Evolutionary conservation across 495 filamentous ascomycete genomes (phyloP).

Genomic region (Talaromyces wortmannii): DNA sequence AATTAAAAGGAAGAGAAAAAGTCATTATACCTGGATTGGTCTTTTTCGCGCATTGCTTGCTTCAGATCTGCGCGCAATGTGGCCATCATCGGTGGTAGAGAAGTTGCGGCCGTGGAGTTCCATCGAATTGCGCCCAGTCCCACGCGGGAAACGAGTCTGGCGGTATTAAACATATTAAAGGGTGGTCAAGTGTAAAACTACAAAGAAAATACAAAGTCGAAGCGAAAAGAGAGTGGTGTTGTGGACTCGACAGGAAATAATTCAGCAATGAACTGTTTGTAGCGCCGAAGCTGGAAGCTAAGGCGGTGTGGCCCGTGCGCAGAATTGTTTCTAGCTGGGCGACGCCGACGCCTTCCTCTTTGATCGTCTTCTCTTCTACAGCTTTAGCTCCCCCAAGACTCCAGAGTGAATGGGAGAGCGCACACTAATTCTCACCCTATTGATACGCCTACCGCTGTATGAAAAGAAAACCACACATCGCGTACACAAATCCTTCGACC

Average conservation of each 20-base stretch:
- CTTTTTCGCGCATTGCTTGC: conserved; percentile 54
- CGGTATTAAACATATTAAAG: conserved; percentile 18
- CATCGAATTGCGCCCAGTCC: conserved; percentile 26
- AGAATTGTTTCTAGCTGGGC: conserved; percentile 23
- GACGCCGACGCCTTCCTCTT: not conserved
- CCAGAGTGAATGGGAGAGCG: conserved; percentile 2
- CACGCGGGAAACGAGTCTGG: conserved; percentile 18
- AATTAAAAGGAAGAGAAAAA: not conserved
- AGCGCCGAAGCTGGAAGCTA: not conserved
- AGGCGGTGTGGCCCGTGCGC: conserved; percentile 18
- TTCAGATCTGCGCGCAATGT: conserved; percentile 54
- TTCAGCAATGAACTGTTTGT: too few species aligned
- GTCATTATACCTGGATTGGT: conserved; percentile 37
- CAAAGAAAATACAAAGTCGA: conserved; percentile 7
- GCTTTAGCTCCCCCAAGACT: not conserved
- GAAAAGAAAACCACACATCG: too few species aligned
- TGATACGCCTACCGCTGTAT: too few species aligned
- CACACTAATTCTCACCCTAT: not conserved
- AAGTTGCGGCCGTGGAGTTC: conserved; percentile 33
- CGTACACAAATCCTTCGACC: conserved; percentile 6
- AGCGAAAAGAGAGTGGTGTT: not conserved
- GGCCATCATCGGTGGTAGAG: conserved; percentile 37
- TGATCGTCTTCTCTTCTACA: conserved; percentile 8
- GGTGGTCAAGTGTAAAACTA: conserved; percentile 1
- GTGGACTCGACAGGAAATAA: too few species aligned